Evolutionary conservation across 768 basidiomycete genomes (phyloP), one percentile per base, ranked within the genome.

Genomic region (Epithele typhae): DNA sequence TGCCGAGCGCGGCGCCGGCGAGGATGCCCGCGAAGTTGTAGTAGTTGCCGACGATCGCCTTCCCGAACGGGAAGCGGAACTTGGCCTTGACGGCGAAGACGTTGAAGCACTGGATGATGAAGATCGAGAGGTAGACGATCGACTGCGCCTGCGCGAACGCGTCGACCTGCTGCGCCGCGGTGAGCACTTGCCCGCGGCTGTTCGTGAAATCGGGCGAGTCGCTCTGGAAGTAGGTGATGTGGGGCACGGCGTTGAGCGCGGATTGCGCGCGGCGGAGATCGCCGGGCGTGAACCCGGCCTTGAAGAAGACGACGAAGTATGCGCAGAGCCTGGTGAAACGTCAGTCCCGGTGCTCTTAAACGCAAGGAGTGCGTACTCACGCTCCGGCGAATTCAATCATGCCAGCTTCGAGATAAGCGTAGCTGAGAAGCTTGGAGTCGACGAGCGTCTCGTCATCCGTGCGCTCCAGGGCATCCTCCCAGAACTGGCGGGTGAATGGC

Each of bases 91-190:
- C 81, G 1, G 81, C 81, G 53, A 81, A 83, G 24, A 83, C 75
- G 55, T 84, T 84, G 69, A 82, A 84, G 60, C 81, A 83, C 58
- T 83, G 82, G 14, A 69, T 73, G 52, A 84, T 80, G 68, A 83
- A 83, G 25, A 85, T 70, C 3, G 78, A 78, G n/a, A 83, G 68
- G 57, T 82, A 84, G 32, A 79, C 75, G 22, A 85, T 83, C 0
- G 78, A 78, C 59, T 84, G 81, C 0, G 81, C 81, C 57, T 82
- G 71, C 0, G 60, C 80, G 0, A 83, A 59, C 2, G 81, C 82
- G 25, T 81, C 73, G 11, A 79, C 68, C 64, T 85, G 83, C 23
- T 75, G 45, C 2, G 65, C 37, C 0, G 69, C 79, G 17, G 51
- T 58, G 46, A 84, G 65, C 4, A 58, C 48, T 43, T 73, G 64